Evolutionary conservation across 2,329 filamentous ascomycete genomes (phyloP), one percentile per base, ranked within the genome.

Genomic region (Triangularia setosa): DNA sequence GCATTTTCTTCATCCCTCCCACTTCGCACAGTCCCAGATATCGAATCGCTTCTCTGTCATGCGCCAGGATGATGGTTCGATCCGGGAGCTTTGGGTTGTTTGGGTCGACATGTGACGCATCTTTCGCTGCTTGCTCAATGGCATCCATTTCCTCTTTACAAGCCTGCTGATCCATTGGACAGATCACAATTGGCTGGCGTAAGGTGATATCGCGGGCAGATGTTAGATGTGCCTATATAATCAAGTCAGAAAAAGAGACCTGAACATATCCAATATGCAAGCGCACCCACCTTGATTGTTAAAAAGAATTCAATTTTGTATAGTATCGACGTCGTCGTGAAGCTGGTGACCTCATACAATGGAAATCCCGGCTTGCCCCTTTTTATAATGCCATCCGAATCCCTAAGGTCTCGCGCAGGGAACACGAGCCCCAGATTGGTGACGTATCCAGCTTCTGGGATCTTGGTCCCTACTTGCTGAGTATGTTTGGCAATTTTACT

Each of bases 281-380:
- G 58, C 1, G 27, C 23, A 33, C 75, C 21, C 82, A 97, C 94
- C 87, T 97, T 97, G 68, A 98, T 92, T 60, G 88, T 93, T 62
- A 98, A 80, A 75, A 94, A 99, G 75, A 97, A 99, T 78, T 99
- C 94, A 75, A 99, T 97, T 78, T 97, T 98, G 81, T 99, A 99
- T 14, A 99, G 84, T 35, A 90, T 94, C 33, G 92, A 96, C 7
- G 91, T 91, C 0, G 95, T 98, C 1, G 95, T 97, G 73, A 99
- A 99, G 0, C 93, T 94, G 33, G 86, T 88, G 55, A 97, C 90
- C 63, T 90, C 87, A 75, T 97, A 97, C 75, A 91, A 87, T 6
- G 95, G 95, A 77, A 97, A 98, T 25, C 89, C 91, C 9, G 92
- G 85, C 76, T 93, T 95, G 24, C 91, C 90, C 71, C 93, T 83